Evolutionary conservation across 2,329 filamentous ascomycete genomes (phyloP).

Genomic region (Ceratocystis variospora): DNA sequence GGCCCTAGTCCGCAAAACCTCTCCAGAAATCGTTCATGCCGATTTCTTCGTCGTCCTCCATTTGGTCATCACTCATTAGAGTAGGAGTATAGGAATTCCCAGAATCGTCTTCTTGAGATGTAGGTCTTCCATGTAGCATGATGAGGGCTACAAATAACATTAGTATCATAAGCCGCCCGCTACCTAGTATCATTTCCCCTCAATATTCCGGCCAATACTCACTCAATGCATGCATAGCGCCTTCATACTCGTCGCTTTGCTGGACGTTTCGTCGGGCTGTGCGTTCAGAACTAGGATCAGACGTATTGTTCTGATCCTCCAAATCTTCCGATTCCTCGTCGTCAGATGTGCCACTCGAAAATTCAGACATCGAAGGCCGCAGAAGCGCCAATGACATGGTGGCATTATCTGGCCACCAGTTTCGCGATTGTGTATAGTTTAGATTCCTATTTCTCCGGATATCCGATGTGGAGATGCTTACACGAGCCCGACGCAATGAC

Average conservation of each 20-base stretch:
- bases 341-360: background rate
- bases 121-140: background rate
- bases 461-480: background rate
- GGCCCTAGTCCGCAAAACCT: too few species aligned
- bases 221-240: background rate
- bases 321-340: background rate
- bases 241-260: background rate
- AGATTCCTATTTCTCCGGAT: background rate
- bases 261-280: background rate
- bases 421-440: background rate
- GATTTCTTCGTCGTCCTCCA: background rate
- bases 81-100: background rate
- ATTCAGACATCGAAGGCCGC: background rate
- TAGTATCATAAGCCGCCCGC: background rate
- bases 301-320: background rate
- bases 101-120: background rate
- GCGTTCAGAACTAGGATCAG: background rate
- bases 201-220: background rate
- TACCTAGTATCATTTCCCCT: too few species aligned
- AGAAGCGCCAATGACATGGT: background rate
- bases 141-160: background rate
- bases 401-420: background rate
- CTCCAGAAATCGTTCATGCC: too few species aligned
- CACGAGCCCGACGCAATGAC: background rate
- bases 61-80: background rate